phyloP scores from a whole-genome alignment of 2,329 filamentous ascomycete genomes.

The Metarhizium robertsii region DNA sequence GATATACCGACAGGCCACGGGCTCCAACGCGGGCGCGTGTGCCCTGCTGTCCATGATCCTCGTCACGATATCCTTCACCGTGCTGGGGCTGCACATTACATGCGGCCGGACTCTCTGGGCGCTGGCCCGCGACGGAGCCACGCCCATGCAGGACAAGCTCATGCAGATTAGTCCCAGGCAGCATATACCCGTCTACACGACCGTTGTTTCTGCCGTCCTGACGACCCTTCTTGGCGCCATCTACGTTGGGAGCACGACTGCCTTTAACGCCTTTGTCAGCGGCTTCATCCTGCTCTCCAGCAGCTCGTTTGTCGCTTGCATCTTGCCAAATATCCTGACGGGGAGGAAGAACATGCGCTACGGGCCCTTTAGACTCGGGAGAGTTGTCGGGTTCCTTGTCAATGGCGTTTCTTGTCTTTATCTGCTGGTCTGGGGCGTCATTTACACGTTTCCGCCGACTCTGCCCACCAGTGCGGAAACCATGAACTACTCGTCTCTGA shows the following conservation, averaged over 20 bases:
- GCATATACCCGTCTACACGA: too few relatives aligned
- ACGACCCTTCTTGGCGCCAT: too few relatives aligned
- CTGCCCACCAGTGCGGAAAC: conserved; percentile 13
- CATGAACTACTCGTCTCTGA: conserved; percentile 45
- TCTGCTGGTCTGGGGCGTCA: too few relatives aligned
- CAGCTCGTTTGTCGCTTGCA: conserved; percentile 46
- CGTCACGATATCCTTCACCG: conserved; percentile 25
- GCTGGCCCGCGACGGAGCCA: too few relatives aligned
- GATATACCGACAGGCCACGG: conserved; percentile 53
- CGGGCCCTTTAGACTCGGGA: too few relatives aligned
- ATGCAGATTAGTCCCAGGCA: too few relatives aligned
- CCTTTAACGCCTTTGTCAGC: conserved; percentile 58
- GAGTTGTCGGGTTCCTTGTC: too few relatives aligned
- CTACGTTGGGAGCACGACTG: conserved; percentile 36
- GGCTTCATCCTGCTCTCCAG: conserved; percentile 23
- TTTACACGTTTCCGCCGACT: too few relatives aligned
- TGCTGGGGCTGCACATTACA: conserved; percentile 28
- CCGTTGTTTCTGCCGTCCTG: too few relatives aligned
- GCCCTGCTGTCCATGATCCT: conserved; percentile 36
- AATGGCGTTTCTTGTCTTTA: too few relatives aligned
- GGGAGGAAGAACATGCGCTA: too few relatives aligned
- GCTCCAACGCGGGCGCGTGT: conserved; percentile 38
- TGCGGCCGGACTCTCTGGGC: conserved; percentile 13
- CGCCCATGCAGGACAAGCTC: too few relatives aligned
- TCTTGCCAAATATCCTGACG: conserved; percentile 38